Evolutionary conservation across 352 stramenopile genomes (phyloP), one percentile per base, ranked within the genome.

Genomic region (Pythium utonaiense): DNA sequence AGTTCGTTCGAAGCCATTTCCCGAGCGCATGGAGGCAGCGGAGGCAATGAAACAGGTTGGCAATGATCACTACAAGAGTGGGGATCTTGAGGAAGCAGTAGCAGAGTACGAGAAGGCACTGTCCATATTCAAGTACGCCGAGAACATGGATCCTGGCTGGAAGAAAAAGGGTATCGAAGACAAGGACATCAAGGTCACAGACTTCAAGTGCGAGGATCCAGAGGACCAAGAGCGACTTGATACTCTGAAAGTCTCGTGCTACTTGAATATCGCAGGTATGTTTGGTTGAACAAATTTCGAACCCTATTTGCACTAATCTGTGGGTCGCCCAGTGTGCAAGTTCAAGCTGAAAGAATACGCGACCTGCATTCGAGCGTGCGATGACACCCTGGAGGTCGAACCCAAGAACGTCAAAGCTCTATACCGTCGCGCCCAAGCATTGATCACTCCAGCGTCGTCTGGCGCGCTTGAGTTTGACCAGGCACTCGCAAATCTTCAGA

Each of bases 151-250:
- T 53, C 73, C 75, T 0, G 81, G 77, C 24, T 95, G 85, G 85
- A 93, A 93, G 66, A 93, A 91, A 55, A 93, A 95, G 25, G 85
- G 85, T 1, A 95, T 95, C 57, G 81, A 91, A 55, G 85, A 93
- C 70, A 73, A 60, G 8, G 85, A 95, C 34, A 86, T 95, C 54
- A 53, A 65, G 3, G 57, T 89, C 1, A 60, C 73, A 6, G 78
- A 91, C 34, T 80, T 77, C 64, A 79, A 69, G 52, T 84, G 76
- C 28, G 72, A 81, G n/a, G 51, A 77, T 21, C 30, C 25, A 6
- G 31, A 70, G 12, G 74, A 89, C 33, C 78, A 88, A 58, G 25
- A 40, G 17, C 61, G 71, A 19, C 70, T 93, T 17, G 62, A 81
- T 22, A 47, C 73, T 28, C 64, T 95, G 13, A 86, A 86, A 63